Percentiles rank a stretch among this genome's conserved stretches.
Conservation (phyloP, 2,329 filamentous ascomycete genomes). For the Neoscytalidium dimidiatum region DNA sequence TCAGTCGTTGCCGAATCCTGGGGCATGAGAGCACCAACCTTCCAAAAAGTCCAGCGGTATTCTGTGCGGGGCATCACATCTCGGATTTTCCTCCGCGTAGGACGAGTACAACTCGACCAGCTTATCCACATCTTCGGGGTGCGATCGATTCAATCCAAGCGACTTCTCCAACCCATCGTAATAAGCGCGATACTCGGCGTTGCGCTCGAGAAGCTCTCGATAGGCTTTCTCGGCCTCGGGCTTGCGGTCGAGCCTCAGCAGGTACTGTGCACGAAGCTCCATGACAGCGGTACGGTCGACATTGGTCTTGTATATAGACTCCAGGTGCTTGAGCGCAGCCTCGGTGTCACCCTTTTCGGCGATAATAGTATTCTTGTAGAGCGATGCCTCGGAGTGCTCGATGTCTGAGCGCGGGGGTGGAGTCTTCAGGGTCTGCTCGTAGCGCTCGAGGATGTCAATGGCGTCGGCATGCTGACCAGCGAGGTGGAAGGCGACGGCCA, state of each 20-base stretch:
- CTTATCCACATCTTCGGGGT: conserved; percentile 66
- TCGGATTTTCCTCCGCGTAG: conserved; percentile 77
- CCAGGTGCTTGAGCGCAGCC: conserved; percentile 82
- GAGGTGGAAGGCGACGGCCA: conserved; percentile 90
- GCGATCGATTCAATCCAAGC: conserved; percentile 63
- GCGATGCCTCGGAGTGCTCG: conserved; percentile 88
- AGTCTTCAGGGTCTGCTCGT: conserved; percentile 88
- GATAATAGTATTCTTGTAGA: conserved; percentile 96
- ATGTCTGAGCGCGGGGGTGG: conserved; percentile 76
- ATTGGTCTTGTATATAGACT: conserved; percentile 73
- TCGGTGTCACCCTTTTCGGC: conserved; percentile 83
- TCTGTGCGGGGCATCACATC: conserved; percentile 81
- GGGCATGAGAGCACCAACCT: conserved; percentile 47
- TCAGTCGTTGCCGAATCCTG: background rate
- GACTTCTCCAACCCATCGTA: conserved; percentile 75
- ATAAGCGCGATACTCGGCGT: conserved; percentile 83
- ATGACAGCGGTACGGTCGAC: conserved; percentile 83
- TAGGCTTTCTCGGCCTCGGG: conserved; percentile 83
- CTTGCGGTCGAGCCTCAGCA: conserved; percentile 73
- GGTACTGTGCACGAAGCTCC: conserved; percentile 83
- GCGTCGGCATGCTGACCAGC: conserved; percentile 82
- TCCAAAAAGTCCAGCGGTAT: conserved; percentile 87
- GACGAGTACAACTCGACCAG: conserved; percentile 77
- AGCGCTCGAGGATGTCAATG: conserved; percentile 87
- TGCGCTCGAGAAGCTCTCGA: conserved; percentile 77